Percentiles rank a stretch among this genome's conserved stretches.
These are phyloP conservation scores for Psilocybe cubensis DNA, from an alignment of 768 basidiomycete species.

Conservation along the genomic window DNA sequence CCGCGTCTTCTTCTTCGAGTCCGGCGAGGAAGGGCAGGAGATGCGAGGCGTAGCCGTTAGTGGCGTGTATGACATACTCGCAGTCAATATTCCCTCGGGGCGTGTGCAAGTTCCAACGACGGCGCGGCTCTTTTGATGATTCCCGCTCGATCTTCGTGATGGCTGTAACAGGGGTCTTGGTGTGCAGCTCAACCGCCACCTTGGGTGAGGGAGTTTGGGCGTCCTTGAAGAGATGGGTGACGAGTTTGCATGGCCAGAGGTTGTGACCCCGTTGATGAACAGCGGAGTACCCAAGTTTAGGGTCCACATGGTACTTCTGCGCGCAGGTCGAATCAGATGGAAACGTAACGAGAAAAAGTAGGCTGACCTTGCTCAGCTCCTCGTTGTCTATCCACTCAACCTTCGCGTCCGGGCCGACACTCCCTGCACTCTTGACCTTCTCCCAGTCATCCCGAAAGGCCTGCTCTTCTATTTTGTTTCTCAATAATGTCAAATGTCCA, in stretches of 20 bases:
- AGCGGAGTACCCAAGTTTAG: conserved; percentile 53
- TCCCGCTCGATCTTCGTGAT: conserved; percentile 27
- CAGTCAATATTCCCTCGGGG: conserved; percentile 67
- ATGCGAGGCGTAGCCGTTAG: conserved; percentile 81
- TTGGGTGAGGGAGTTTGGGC: conserved; percentile 28
- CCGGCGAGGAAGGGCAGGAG: conserved; percentile 73
- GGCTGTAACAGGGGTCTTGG: conserved; percentile 69
- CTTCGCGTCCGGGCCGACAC: conserved; percentile 45
- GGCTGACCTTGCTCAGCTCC: background rate
- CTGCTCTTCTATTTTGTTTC: conserved; percentile 46
- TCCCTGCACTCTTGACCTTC: conserved; percentile 56
- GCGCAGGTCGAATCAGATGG: background rate
- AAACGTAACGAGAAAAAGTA: background rate
- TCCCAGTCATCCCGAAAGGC: conserved; percentile 47
- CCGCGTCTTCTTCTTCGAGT: background rate
- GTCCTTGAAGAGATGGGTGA: conserved; percentile 61
- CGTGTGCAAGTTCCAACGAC: conserved; percentile 61
- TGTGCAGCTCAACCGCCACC: conserved; percentile 62
- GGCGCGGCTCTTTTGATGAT: conserved; percentile 12
- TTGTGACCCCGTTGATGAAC: conserved; percentile 60
- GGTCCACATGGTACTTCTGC: conserved; percentile 34
- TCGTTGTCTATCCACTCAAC: conserved; percentile 46
- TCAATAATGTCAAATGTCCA: conserved; percentile 53
- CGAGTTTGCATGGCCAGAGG: conserved; percentile 83
- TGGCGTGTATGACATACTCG: conserved; percentile 78